A percentile compares a stretch with the other conserved stretches of the same genome.
Conservation (phyloP, 257 asterid species). For the Petunia secreta region DNA sequence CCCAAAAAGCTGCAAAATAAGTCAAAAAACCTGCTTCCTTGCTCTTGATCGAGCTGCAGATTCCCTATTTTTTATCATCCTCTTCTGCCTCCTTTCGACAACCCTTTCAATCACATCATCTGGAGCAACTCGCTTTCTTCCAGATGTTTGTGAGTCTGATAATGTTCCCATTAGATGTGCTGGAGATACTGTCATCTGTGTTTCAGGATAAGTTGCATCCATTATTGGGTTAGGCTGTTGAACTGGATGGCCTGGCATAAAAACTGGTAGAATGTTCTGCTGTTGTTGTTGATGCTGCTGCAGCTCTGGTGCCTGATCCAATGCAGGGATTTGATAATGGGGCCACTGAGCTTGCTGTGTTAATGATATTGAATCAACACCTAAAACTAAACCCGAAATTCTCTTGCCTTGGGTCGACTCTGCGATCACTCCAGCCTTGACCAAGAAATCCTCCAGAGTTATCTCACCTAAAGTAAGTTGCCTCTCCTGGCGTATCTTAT, state of each 20-base stretch:
- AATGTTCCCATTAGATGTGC: constrained; percentile 62
- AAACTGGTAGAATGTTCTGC: constrained; percentile 43
- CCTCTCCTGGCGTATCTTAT: constrained; percentile 49
- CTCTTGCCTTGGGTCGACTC: constrained; percentile 48
- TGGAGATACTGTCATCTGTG: constrained; percentile 62
- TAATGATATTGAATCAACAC: constrained; percentile 42
- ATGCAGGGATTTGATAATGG: constrained; percentile 54
- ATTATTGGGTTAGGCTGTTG: constrained; percentile 58
- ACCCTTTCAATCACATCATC: constrained; percentile 71
- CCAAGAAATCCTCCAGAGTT: constrained; percentile 91
- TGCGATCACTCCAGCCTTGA: constrained; percentile 90
- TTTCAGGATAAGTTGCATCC: constrained; percentile 58
- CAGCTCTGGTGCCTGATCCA: constrained; percentile 47
- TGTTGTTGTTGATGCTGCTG: constrained; percentile 35
- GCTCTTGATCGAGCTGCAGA: constrained; percentile 97
- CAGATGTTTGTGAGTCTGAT: constrained; percentile 72
- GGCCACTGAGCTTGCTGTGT: constrained; percentile 74
- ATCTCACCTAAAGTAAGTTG: constrained; percentile 75
- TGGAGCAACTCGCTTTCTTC: constrained; percentile 71
- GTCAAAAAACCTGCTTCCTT: constrained; percentile 69
- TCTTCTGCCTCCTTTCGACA: constrained; percentile 89
- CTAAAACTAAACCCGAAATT: constrained; percentile 38
- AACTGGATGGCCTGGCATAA: constrained; percentile 56
- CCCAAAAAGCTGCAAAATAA: background rate
- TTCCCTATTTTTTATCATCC: constrained; percentile 95